Evolutionary conservation across 192 early-diverging fungal species (phyloP), one percentile per base, ranked within the genome.

Genomic region (Backusella macrospora): DNA sequence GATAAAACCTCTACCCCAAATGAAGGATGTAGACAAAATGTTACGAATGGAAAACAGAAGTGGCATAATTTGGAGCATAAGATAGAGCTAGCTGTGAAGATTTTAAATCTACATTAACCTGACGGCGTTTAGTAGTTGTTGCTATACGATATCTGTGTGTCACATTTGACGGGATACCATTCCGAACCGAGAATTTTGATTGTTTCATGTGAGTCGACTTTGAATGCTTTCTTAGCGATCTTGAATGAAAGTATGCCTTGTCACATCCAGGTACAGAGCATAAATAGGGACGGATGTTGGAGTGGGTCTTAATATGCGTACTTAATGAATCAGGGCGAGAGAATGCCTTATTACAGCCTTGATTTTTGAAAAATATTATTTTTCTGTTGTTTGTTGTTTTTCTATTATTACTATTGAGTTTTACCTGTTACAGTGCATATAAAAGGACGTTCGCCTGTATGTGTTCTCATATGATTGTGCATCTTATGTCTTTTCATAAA

Each of bases 381-480:
- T 26, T 26, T 14, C 45, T 14, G 14, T 46, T 46, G 45, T 59
- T 10, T 59, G 16, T 65, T 23, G 1, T 26, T 16, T 16, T 39
- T 65, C 7, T 65, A 34, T 8, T 15, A 26, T 68, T 44, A n/a
- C 43, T 2, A 9, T 40, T 3, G 4, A 21, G 13, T 16, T 26
- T 64, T 67, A 74, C 73, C 73, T 3, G 82, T 78, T 5, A 87
- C 81, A 8, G 78, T 78, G 70, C 92, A 93, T 45, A 84, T 76
- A 81, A 90, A 91, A 8, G 92, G 92, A 62, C 87, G 81, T 75
- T 93, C 91, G 46, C 91, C 91, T 6, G 89, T 93, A 65, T 93
- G 90, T 0, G 86, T 90, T 6, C 91, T 84, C 74, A 90, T 84
- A 67, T 93, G 91, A 65, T 90, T 90, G 47, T 85, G 85, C 67